phyloP scores from a whole-genome alignment of 2,329 filamentous ascomycete species.

The Fusarium citri region DNA sequence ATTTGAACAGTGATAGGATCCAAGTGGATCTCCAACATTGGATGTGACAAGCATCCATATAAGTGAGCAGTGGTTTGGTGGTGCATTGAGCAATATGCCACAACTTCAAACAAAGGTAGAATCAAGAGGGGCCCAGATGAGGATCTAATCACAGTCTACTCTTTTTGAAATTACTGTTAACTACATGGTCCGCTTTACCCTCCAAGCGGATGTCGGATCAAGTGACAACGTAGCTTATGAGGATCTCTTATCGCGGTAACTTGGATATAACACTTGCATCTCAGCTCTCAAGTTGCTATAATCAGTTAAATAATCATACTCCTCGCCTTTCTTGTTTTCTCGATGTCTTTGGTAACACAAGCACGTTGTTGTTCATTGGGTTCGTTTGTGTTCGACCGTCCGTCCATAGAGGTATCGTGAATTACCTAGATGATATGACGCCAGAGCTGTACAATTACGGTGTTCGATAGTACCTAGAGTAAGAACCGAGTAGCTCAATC shows the following conservation, averaged over 20 bases:
- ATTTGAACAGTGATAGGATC: not conserved
- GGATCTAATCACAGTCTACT: not conserved
- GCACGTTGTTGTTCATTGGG: not conserved
- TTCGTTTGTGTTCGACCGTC: not conserved
- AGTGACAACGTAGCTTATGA: not conserved
- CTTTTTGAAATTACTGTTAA: not conserved
- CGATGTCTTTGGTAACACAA: not conserved
- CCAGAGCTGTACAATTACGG: not conserved
- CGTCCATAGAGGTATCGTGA: not conserved
- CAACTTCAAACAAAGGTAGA: not conserved
- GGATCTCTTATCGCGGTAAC: not conserved
- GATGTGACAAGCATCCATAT: not conserved
- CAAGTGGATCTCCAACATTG: not conserved
- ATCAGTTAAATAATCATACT: not conserved
- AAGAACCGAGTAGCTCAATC: not conserved
- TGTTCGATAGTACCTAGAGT: not conserved
- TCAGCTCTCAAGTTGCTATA: not conserved
- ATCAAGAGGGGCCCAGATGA: not conserved
- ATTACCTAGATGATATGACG: not conserved
- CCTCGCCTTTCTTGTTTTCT: not conserved
- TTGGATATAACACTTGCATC: not conserved
- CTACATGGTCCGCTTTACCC: not conserved
- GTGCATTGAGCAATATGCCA: not conserved
- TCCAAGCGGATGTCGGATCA: not conserved
- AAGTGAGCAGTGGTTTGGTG: not conserved